phyloP scores from a whole-genome alignment of 2,329 filamentous ascomycete species.

The Lachnellula willkommii region DNA sequence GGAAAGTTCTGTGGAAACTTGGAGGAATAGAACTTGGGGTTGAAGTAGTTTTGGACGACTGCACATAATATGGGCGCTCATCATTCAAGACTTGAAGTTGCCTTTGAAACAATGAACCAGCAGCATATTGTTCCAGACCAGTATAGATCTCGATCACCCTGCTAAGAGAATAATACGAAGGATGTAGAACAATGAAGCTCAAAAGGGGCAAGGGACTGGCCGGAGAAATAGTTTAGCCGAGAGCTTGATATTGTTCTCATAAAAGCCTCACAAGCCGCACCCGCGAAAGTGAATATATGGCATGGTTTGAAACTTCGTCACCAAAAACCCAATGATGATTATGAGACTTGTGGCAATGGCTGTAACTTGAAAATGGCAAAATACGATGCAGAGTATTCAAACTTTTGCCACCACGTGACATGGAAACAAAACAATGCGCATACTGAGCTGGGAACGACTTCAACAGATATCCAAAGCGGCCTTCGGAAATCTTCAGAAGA shows the following conservation, averaged over 20 bases:
- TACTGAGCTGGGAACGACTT: too few relatives aligned
- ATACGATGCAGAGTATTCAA: too few relatives aligned
- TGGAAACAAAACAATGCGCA: too few relatives aligned
- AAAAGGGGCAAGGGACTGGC: constrained; percentile 2
- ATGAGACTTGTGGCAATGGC: neutral
- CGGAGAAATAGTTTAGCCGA: constrained; percentile 5
- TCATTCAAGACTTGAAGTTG: neutral
- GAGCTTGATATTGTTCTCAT: constrained; percentile 25
- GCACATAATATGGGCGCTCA: neutral
- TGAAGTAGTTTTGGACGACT: neutral
- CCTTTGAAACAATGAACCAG: neutral
- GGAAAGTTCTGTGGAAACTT: neutral
- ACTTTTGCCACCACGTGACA: too few relatives aligned
- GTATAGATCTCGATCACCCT: neutral
- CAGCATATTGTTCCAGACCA: neutral
- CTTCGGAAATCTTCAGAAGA: too few relatives aligned
- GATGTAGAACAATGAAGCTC: constrained; percentile 3
- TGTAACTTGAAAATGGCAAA: neutral
- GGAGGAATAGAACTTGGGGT: neutral
- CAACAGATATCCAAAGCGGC: too few relatives aligned
- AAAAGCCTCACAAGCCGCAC: constrained; percentile 11
- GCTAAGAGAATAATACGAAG: constrained; percentile 15
- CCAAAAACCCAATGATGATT: neutral
- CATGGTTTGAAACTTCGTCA: neutral
- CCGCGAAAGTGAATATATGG: neutral